Evolutionary conservation across 2,329 filamentous ascomycete species (phyloP).

Genomic region (Ascochyta lentis): DNA sequence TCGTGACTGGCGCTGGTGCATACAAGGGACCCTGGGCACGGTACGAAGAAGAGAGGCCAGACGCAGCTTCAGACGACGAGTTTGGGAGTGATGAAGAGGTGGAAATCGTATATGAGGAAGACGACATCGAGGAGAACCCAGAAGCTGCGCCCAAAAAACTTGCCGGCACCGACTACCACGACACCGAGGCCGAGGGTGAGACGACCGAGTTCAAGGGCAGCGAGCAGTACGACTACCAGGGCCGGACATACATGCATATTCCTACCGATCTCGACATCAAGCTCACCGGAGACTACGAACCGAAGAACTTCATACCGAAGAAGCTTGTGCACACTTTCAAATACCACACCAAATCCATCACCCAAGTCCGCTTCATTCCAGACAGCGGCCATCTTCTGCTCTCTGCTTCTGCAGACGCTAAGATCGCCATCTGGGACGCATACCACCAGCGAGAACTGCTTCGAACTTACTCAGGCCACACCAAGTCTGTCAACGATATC

Average conservation of each 20-base stretch:
- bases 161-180: constrained; percentile 62
- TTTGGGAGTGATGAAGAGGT: constrained; percentile 71
- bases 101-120: constrained; percentile 77
- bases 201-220: constrained; percentile 86
- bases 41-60: constrained; percentile 77
- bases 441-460: constrained; percentile 89
- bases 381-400: constrained; percentile 85
- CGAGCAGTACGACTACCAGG: constrained; percentile 88
- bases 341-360: constrained; percentile 82
- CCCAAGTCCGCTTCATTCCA: constrained; percentile 89
- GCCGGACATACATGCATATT: constrained; percentile 96
- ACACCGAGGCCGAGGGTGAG: constrained; percentile 63
- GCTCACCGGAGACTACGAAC: constrained; percentile 77
- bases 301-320: constrained; percentile 93
- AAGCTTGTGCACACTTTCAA: constrained; percentile 93
- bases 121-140: constrained; percentile 68
- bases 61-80: constrained; percentile 67
- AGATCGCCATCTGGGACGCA: constrained; percentile 92
- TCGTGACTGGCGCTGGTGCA: constrained; percentile 84
- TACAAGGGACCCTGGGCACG: constrained; percentile 96
- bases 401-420: constrained; percentile 87
- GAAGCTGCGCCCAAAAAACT: constrained; percentile 65
- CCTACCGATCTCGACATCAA: constrained; percentile 65
- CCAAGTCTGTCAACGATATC: constrained; percentile 86
- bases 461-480: constrained; percentile 89